A percentile compares a stretch with the other conserved stretches of the same genome.
phyloP scores from a whole-genome alignment of 306 rosid genomes.

The Coriaria nepalensis region DNA sequence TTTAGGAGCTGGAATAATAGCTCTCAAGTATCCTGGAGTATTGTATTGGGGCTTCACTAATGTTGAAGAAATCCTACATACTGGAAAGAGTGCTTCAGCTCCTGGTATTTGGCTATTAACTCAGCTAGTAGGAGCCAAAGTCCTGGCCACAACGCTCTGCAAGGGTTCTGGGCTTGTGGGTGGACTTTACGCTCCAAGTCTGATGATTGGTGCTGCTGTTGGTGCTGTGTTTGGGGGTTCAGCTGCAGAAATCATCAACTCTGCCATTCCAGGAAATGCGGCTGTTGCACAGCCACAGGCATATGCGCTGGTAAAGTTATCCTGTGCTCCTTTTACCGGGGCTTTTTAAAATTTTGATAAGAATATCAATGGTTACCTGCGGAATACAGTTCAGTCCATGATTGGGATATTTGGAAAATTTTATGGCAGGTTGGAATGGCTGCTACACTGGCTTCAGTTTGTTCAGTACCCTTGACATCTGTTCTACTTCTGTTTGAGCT shows the following conservation, averaged over 20 bases:
- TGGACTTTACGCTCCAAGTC: constrained; percentile 98
- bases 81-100: constrained; percentile 90
- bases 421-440: constrained; percentile 93
- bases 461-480: constrained; percentile 95
- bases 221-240: constrained; percentile 99
- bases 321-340: background rate
- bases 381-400: constrained; percentile 10
- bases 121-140: constrained; percentile 78
- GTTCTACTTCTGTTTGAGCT: constrained; percentile 96
- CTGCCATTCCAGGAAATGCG: constrained; percentile 91
- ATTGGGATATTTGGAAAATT: constrained; percentile 13
- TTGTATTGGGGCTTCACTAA: constrained; percentile 98
- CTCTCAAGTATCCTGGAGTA: constrained; percentile 97
- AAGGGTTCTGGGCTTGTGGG: constrained; percentile 99
- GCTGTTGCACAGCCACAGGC: constrained; percentile 99
- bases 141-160: constrained; percentile 89
- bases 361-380: background rate
- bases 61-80: constrained; percentile 93
- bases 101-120: constrained; percentile 95
- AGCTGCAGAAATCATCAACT: constrained; percentile 76
- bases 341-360: too few species aligned
- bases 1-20: constrained; percentile 89
- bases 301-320: constrained; percentile 66
- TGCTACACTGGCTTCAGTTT: constrained; percentile 91
- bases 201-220: constrained; percentile 98